Conservation (phyloP, 2,329 filamentous ascomycete genomes). For the Diplodia corticola region DNA sequence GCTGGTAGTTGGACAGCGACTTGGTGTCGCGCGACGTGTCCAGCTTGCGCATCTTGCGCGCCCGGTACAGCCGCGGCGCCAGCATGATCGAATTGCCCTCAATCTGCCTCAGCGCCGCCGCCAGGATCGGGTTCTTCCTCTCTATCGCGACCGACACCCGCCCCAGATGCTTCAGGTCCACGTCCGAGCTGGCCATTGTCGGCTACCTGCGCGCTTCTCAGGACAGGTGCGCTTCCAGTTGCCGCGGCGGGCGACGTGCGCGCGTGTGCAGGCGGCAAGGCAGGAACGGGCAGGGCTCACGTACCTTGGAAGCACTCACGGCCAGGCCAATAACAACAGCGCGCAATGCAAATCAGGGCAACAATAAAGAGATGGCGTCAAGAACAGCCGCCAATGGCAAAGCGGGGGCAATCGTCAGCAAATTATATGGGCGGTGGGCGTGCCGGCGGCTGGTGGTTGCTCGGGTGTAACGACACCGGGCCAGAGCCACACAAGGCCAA, state of each 20-base stretch:
- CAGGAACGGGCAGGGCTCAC: not conserved
- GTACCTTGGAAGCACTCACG: not conserved
- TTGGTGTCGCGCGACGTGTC: conserved; percentile 77
- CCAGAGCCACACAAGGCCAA: conserved; percentile 3
- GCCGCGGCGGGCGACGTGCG: conserved; percentile 1
- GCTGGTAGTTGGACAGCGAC: conserved; percentile 79
- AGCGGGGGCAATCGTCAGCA: not conserved
- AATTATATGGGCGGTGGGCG: not conserved
- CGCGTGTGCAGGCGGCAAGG: not conserved
- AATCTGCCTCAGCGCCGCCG: conserved; percentile 83
- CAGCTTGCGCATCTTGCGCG: conserved; percentile 78
- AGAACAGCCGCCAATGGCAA: conserved; percentile 6
- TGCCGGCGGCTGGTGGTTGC: conserved; percentile 4
- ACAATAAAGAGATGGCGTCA: not conserved
- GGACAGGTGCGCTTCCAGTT: not conserved
- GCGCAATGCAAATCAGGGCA: not conserved
- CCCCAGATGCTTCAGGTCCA: conserved; percentile 96
- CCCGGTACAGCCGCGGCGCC: conserved; percentile 77
- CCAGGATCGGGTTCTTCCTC: conserved; percentile 74
- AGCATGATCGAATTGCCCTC: conserved; percentile 88
- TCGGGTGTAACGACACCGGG: conserved; percentile 14
- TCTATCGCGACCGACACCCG: conserved; percentile 80
- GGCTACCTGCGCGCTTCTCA: not conserved
- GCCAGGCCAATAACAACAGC: not conserved
- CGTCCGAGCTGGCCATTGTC: conserved; percentile 89